Base-by-base conservation (phyloP, 2,329 filamentous ascomycete genomes). In the Sarocladiaceae sp. region DNA sequence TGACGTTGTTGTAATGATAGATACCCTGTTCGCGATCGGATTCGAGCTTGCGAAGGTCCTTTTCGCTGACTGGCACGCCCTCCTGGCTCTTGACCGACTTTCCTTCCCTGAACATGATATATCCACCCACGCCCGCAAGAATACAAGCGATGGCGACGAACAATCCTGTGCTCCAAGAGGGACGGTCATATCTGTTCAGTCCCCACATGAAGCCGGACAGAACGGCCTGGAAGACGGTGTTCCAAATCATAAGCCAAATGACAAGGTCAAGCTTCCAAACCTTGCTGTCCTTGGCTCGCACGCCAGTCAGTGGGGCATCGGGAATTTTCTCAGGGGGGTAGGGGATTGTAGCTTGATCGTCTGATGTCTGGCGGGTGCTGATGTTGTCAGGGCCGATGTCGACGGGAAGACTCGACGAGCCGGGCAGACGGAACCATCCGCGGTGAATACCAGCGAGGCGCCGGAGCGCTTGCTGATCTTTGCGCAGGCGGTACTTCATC, bases 201-300 rank as follows among this genome's bases (percentile, higher is more conserved):
- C 78, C 81, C 85, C 86, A 94, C 88, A 95, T 94, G 65, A 88
- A 85, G 3, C 76, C 82, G 7, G 80, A 84, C 2, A 95, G 72
- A 15, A 79, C 73, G 31, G 73, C 73, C 61, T 95, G 89, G 34
- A 93, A 73, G 45, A 90, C 74, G 0, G 88, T 93, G 57, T 95
- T 94, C 67, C 70, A 73, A 3, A 88, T 74, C 64, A 88, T 89
- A 53, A 82, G 73, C 83, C 83, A 90, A 27, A 94, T 72, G 26
- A 91, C 79, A 46, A 84, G 79, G 52, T 93, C 86, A 56, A 95
- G 68, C 62, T 86, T 90, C 85, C 86, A 91, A 10, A 76, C 51
- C 18, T 65, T 63, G 0, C 85, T 88, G 2, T 83, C 74, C 3
- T 76, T 74, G 1, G 86, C 85, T 4, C 84, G 78, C 13, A 76